A percentile compares a stretch with the other conserved stretches of the same genome.
Evolutionary conservation across 352 stramenopile species (phyloP).

Genomic region (Labyrinthula sp.): DNA sequence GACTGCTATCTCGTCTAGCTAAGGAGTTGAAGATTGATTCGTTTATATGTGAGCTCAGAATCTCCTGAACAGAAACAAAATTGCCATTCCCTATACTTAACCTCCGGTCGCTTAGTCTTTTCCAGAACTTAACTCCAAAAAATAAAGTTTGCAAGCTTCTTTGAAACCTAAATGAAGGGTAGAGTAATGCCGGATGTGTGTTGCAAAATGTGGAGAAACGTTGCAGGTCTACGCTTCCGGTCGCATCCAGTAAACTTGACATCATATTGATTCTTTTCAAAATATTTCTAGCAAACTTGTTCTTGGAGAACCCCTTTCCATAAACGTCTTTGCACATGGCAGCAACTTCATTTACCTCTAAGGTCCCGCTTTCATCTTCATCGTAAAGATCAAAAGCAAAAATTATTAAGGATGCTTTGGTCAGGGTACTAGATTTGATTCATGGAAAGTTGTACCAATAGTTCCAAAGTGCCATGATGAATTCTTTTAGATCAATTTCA

Average conservation of each 20-base stretch:
- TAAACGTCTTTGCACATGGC: slow-evolving; percentile 34
- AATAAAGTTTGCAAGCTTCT: slow-evolving; percentile 22
- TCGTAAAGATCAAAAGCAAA: slow-evolving; percentile 36
- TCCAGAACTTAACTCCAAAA: slow-evolving; percentile 27
- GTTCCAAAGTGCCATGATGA: slow-evolving; percentile 32
- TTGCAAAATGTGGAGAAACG: slow-evolving; percentile 29
- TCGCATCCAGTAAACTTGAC: slow-evolving; percentile 1
- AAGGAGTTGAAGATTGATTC: slow-evolving; percentile 19
- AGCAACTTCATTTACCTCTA: slow-evolving; percentile 28
- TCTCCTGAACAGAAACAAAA: slow-evolving; percentile 20
- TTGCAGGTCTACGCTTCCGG: slow-evolving; percentile 14
- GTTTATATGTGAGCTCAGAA: slow-evolving; percentile 16
- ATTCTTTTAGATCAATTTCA: slow-evolving; percentile 33
- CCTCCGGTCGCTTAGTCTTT: slow-evolving; percentile 21
- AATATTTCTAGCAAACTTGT: slow-evolving; percentile 27
- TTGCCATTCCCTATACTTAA: slow-evolving; percentile 13
- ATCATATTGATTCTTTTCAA: slow-evolving; percentile 28
- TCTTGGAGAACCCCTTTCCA: slow-evolving; percentile 24
- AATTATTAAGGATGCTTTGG: slow-evolving; percentile 29
- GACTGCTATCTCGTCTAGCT: no score
- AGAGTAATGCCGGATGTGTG: slow-evolving; percentile 31
- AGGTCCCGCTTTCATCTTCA: slow-evolving; percentile 27
- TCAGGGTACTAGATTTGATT: no score
- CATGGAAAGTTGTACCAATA: no score
- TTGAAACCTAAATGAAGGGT: slow-evolving; percentile 31